Evolutionary conservation across 768 basidiomycete species (phyloP), one percentile per base, ranked within the genome.

Genomic region (Cyclocybe aegerita): DNA sequence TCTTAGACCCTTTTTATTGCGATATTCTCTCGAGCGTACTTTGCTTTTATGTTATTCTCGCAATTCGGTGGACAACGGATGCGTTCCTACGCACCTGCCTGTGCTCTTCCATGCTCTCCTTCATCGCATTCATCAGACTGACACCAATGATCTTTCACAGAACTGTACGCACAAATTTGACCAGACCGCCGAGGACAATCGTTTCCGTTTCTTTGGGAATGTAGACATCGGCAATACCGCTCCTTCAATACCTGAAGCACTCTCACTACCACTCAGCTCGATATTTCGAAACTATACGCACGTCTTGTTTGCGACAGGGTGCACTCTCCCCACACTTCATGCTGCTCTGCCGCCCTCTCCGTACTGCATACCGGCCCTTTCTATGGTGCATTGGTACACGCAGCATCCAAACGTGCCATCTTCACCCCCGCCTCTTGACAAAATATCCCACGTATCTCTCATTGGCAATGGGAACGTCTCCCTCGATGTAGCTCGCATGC

Each of bases 131-230:
- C 29, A 17, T 30, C 42, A 32, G 41, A 30, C 43, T 48, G 35
- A 39, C 48, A 50, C 9, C 29, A 34, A 17, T 43, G 9, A 29
- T 37, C 41, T 48, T 15, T 40, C 42, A 55, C 48, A 98, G 95
- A 98, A 98, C 68, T 97, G 94, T 70, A 93, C 88, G 16, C 83
- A 96, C 70, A 98, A 96, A 74, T 98, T 99, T 59, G 92, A 96
- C 62, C 72, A 77, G 23, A 79, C 85, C 1, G 90, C 93, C 0
- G 55, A 67, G n/a, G 94, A 98, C 61, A 72, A 82, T 0, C 82
- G 95, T 2, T 85, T 98, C 59, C 74, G 79, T 14, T 98, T 93
- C 71, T 96, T 96, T 67, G 97, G 95, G 33, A 97, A 98, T 61
- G 86, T 96, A 10, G 82, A 89, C 51, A 65, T 90, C 47, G 74